phyloP scores from a whole-genome alignment of 2,329 filamentous ascomycete species.

The Dothidotthia symphoricarpi region DNA sequence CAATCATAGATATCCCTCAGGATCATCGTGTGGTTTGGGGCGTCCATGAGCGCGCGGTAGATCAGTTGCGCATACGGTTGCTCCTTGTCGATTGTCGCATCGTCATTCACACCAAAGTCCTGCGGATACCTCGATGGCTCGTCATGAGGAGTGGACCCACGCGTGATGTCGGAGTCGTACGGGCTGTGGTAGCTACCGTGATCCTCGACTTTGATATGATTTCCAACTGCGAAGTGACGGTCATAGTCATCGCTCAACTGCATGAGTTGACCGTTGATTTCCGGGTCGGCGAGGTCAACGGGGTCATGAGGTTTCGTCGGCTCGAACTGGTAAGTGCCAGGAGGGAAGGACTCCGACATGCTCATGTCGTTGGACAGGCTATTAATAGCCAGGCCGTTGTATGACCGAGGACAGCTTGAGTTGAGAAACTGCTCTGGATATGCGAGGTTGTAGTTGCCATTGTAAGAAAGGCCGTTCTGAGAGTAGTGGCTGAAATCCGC shows the following conservation, averaged over 20 bases:
- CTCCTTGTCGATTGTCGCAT: conserved; percentile 42
- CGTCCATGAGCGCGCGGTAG: conserved; percentile 69
- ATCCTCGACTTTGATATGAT: conserved; percentile 19
- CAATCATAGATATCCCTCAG: conserved; percentile 87
- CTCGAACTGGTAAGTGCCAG: conserved; percentile 32
- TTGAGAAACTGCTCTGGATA: conserved; percentile 15
- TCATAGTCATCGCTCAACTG: conserved; percentile 29
- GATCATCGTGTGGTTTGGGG: conserved; percentile 66
- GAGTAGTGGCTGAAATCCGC: conserved; percentile 16
- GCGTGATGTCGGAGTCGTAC: conserved; percentile 24
- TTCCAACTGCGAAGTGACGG: conserved; percentile 7
- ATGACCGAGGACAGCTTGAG: conserved; percentile 27
- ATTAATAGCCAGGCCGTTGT: conserved; percentile 14
- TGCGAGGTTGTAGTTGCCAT: conserved; percentile 21
- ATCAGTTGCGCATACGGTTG: conserved; percentile 82
- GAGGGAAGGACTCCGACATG: conserved; percentile 28
- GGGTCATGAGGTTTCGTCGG: conserved; percentile 24
- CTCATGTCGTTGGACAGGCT: conserved; percentile 13
- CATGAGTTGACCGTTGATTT: conserved; percentile 22
- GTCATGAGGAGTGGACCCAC: conserved; percentile 23
- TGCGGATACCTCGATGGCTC: conserved; percentile 8
- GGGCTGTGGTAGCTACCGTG: conserved; percentile 18
- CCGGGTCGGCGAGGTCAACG: conserved; percentile 19
- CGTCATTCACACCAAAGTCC: conserved; percentile 13
- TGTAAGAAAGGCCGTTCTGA: conserved; percentile 22